Evolutionary conservation across 805 yeast genomes (phyloP).

Genomic region (Pichia heedii): DNA sequence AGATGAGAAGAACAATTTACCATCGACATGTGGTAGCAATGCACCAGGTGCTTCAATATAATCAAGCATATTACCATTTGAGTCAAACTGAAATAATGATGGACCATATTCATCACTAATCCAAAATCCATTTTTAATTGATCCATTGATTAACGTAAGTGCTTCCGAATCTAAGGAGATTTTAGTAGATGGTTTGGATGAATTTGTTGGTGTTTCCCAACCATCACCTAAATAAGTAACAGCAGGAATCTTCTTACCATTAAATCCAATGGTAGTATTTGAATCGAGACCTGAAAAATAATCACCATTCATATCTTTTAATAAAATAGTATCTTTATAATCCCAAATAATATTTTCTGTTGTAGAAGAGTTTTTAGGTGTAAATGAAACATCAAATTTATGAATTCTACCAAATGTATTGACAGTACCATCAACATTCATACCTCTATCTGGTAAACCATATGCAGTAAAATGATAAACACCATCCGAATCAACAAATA

Average conservation of each 20-base stretch:
- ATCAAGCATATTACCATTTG: constrained; percentile 20
- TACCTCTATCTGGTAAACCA: constrained; percentile 28
- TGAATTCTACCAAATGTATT: constrained; percentile 22
- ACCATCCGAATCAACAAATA: constrained; percentile 15
- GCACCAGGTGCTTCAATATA: constrained; percentile 24
- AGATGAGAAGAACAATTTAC: constrained; percentile 19
- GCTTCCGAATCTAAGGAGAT: constrained; percentile 26
- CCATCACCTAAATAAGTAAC: constrained; percentile 24
- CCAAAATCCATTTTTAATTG: constrained; percentile 26
- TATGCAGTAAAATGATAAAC: constrained; percentile 23
- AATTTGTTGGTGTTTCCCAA: constrained; percentile 19
- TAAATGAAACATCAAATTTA: constrained; percentile 18
- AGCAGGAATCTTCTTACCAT: constrained; percentile 24
- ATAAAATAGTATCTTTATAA: constrained; percentile 22
- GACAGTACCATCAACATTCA: constrained; percentile 26
- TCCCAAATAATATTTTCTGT: constrained; percentile 20
- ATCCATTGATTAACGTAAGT: constrained; percentile 21
- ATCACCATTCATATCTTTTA: constrained; percentile 25
- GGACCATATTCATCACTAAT: constrained; percentile 29
- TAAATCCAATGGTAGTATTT: constrained; percentile 18
- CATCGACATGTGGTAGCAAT: constrained; percentile 21
- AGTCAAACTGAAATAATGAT: constrained; percentile 20
- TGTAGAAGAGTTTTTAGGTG: constrained; percentile 17
- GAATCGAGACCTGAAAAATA: constrained; percentile 25
- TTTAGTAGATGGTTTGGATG: constrained; percentile 17